These are phyloP conservation scores for Hypericum perforatum DNA, from an alignment of 345 rosid species.

Conservation along the genomic window DNA sequence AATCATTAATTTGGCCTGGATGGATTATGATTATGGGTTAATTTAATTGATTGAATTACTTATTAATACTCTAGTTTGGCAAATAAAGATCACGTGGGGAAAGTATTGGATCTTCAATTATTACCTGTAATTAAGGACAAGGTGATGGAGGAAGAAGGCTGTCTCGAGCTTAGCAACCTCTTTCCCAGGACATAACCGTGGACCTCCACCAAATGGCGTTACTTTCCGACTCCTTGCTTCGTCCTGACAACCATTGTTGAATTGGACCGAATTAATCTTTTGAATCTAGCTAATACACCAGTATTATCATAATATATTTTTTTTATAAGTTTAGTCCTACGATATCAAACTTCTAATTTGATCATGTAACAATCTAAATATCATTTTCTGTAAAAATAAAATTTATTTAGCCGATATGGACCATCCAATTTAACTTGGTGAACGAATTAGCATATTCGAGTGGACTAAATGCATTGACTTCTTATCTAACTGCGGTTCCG, in stretches of 20 bases:
- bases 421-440: too few species aligned
- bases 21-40: neutral
- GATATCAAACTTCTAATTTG: too few species aligned
- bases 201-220: conserved; percentile 86
- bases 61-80: neutral
- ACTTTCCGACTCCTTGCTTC: conserved; percentile 43
- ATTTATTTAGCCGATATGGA: too few species aligned
- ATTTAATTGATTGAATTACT: neutral
- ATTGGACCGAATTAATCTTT: neutral
- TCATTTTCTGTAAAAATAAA: too few species aligned
- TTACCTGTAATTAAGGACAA: conserved; percentile 70
- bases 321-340: too few species aligned
- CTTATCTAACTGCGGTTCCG: too few species aligned
- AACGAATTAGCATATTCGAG: too few species aligned
- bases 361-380: too few species aligned
- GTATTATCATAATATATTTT: neutral
- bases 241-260: conserved; percentile 26
- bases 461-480: too few species aligned
- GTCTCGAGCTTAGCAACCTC: conserved; percentile 68
- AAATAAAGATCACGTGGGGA: neutral
- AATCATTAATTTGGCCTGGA: too few species aligned
- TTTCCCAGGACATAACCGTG: conserved; percentile 71
- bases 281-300: neutral
- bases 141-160: conserved; percentile 80
- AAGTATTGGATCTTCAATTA: conserved; percentile 2